Base-by-base conservation (phyloP, 805 yeast genomes). In the Kazachstania africana region DNA sequence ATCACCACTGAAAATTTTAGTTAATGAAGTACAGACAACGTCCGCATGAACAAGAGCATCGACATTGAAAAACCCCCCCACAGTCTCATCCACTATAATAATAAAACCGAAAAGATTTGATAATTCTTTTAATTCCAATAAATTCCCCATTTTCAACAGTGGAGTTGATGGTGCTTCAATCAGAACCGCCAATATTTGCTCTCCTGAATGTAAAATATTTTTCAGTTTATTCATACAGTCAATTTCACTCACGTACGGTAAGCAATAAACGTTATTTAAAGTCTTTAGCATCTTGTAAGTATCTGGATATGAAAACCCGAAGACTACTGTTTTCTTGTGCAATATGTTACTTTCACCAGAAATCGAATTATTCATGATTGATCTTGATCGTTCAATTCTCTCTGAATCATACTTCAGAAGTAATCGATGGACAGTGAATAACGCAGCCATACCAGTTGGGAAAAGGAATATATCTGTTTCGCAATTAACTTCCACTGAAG, bases 151-250 rank as follows among this genome's bases (percentile, higher is more conserved):
- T 48, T 75, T 79, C 39, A 93, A 62, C 37, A 87, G 61, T n/a
- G 97, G 97, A 54, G 87, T 87, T 0, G 95, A 79, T 1, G 99
- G 98, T 38, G 94, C 78, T 56, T 91, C 98, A 52, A 95, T 79
- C 50, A 83, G 82, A 24, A 91, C 66, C 0, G 82, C 81, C 42
- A 81, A 53, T n/a, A 82, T 73, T 36, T 67, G 70, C 41, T 72
- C 77, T 12, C 85, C 85, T 0, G 68, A 38, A 33, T 67, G 70
- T 36, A 91, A 65, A 29, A 68, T 59, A 5, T 44, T 43, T 47
- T 83, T 91, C 25, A 91, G 57, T 31, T 75, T 75, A 8, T 62
- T 66, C 55, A 56, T 47, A 1, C 84, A 68, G 4, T 29, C 28
- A 16, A 9, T n/a, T 46, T 83, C 94, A 14, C 95, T 10, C n/a